phyloP scores from a whole-genome alignment of 805 yeast species.

The Monosporozyma yasuniensis region DNA sequence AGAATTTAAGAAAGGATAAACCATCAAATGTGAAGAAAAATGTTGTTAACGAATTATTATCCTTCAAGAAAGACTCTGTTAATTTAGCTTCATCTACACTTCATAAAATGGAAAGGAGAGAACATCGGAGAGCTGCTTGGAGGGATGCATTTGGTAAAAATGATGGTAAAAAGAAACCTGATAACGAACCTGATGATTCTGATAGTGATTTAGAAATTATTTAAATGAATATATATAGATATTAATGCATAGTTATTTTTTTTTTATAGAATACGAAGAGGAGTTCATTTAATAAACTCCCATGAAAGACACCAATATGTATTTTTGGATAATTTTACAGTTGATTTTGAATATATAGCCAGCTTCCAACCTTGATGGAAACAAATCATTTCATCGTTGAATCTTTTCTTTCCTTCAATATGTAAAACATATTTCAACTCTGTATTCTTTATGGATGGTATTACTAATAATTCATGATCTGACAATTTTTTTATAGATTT shows the following conservation, averaged over 20 bases:
- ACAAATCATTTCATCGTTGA: neutral
- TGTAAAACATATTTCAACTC: neutral
- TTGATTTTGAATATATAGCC: conserved; percentile 6
- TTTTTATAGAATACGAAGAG: neutral
- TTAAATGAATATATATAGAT: conserved; percentile 4
- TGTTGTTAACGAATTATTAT: conserved; percentile 24
- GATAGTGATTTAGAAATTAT: conserved; percentile 30
- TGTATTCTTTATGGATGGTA: neutral
- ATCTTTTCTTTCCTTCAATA: neutral
- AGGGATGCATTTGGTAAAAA: conserved; percentile 22
- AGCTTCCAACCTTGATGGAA: neutral
- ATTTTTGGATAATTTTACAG: conserved; percentile 1
- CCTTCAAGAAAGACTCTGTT: conserved; percentile 29
- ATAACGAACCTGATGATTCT: conserved; percentile 9
- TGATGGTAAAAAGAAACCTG: neutral
- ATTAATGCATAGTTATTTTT: neutral
- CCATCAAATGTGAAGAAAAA: conserved; percentile 13
- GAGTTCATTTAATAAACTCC: conserved; percentile 2
- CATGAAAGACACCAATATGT: conserved; percentile 10
- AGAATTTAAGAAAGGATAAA: conserved; percentile 1
- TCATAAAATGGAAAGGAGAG: conserved; percentile 21
- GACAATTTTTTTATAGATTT: neutral
- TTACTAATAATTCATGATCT: neutral
- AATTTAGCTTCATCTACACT: conserved; percentile 29
- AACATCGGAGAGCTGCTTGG: conserved; percentile 25